Evolutionary conservation across 257 asterid genomes (phyloP).

Genomic region (Cinchona pubescens): DNA sequence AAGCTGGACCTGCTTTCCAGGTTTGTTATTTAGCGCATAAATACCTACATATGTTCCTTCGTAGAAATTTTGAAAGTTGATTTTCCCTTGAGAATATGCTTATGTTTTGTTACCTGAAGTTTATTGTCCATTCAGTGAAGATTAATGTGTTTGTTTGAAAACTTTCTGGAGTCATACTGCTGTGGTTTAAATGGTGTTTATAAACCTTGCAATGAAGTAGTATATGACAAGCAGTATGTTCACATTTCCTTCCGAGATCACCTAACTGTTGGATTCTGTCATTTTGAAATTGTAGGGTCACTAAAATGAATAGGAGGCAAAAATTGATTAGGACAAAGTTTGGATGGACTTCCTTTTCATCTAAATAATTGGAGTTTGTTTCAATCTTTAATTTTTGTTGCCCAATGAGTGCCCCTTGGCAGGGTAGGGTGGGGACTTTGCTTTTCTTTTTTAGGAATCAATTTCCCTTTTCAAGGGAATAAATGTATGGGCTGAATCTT

Average conservation of each 20-base stretch:
- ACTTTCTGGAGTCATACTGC: too few relatives aligned
- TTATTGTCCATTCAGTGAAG: neutral
- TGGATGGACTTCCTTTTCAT: neutral
- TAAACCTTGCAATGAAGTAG: too few relatives aligned
- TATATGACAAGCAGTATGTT: neutral
- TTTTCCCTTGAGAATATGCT: neutral
- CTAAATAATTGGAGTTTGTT: neutral
- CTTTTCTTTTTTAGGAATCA: neutral
- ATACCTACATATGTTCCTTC: neutral
- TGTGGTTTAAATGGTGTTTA: too few relatives aligned
- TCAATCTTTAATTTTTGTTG: neutral
- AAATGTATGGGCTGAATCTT: neutral
- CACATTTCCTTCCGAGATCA: neutral
- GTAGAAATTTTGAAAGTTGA: neutral
- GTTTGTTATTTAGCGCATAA: conserved; percentile 31
- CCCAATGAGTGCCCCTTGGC: neutral
- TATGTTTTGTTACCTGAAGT: neutral
- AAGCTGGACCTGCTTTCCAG: conserved; percentile 99
- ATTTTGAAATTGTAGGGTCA: neutral
- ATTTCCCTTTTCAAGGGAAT: neutral
- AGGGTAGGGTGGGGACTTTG: neutral
- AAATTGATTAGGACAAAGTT: neutral
- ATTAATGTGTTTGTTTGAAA: neutral
- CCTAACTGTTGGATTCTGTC: neutral
- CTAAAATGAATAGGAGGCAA: neutral